These are phyloP conservation scores for Raphanus sativus DNA, from an alignment of 345 rosid genomes.

Conservation along the genomic window DNA sequence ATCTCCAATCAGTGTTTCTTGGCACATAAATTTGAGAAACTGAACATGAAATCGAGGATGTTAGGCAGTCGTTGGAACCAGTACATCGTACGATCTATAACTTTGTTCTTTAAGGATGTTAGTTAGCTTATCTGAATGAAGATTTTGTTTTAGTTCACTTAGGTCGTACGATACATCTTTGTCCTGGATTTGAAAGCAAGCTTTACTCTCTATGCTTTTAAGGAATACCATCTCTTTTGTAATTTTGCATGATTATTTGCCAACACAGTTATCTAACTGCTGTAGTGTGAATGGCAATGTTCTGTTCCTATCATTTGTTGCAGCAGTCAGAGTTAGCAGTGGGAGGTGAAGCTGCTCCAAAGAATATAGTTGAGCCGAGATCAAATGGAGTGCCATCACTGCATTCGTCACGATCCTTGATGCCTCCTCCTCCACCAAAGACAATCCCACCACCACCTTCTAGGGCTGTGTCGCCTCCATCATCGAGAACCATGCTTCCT, in stretches of 20 bases:
- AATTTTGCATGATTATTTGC: conserved; percentile 6
- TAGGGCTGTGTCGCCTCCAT: conserved; percentile 42
- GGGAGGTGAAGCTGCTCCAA: conserved; percentile 47
- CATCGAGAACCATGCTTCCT: conserved; percentile 32
- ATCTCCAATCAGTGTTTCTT: conserved; percentile 13
- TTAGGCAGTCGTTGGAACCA: background rate
- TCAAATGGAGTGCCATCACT: conserved; percentile 44
- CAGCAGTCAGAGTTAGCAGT: conserved; percentile 48
- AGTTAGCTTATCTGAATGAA: background rate
- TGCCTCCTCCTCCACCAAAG: conserved; percentile 50
- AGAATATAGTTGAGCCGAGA: conserved; percentile 40
- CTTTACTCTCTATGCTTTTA: background rate
- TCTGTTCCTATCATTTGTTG: conserved; percentile 34
- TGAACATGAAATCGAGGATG: too few species aligned
- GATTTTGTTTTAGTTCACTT: background rate
- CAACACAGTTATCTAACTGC: background rate
- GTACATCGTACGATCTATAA: conserved; percentile 10
- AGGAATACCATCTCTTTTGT: background rate
- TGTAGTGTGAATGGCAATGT: conserved; percentile 3
- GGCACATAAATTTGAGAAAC: too few species aligned
- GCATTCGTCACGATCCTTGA: conserved; percentile 36
- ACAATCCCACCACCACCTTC: conserved; percentile 58
- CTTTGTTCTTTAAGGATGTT: background rate
- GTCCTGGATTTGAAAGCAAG: conserved; percentile 1
- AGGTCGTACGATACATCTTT: background rate